Evolutionary conservation across 78 protist genomes (phyloP).

Genomic region (Dictyostelium citrinum): DNA sequence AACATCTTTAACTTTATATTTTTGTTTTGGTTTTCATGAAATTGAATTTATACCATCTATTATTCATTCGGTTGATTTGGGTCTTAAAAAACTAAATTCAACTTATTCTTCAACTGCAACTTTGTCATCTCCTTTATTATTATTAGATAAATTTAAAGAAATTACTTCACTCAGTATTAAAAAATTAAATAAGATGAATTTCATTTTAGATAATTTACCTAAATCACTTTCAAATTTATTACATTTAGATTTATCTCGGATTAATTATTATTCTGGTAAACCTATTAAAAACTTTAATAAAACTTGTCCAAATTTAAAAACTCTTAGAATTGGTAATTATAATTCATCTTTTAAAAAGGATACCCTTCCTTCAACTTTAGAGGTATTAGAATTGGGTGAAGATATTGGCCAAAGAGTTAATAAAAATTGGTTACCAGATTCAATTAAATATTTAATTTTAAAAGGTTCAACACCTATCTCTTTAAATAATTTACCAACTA

Average conservation of each 20-base stretch:
- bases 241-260: not conserved
- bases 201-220: not conserved
- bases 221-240: not conserved
- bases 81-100: not conserved
- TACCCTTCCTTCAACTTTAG: not conserved
- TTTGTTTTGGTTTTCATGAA: not conserved
- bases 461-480: not conserved
- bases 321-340: not conserved
- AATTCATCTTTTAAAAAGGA: not conserved
- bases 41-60: not conserved
- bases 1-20: not conserved
- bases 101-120: no score
- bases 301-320: not conserved
- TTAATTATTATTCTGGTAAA: no score
- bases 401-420: not conserved
- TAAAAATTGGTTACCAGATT: not conserved
- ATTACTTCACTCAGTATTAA: not conserved
- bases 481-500: not conserved
- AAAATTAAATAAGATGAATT: no score
- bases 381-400: not conserved
- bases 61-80: not conserved
- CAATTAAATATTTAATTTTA: not conserved
- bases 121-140: not conserved
- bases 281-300: not conserved
- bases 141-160: not conserved